Percentiles rank a stretch among this genome's conserved stretches.
These are phyloP conservation scores for Pichia sp. DNA, from an alignment of 1,139 yeast species.

Conservation along the genomic window DNA sequence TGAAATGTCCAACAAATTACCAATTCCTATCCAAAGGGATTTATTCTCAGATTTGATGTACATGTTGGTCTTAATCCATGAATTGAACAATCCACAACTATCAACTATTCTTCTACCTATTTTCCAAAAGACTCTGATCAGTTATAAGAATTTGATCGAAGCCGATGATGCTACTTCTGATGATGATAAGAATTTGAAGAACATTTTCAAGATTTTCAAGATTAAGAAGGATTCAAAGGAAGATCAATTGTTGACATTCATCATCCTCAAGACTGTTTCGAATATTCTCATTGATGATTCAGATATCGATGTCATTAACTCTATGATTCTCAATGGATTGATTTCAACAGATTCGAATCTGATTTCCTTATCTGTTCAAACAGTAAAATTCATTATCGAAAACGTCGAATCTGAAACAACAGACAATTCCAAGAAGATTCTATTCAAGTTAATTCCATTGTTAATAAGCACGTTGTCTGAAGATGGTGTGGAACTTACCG, in stretches of 20 bases:
- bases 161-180: conserved; percentile 18
- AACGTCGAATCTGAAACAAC: conserved; percentile 17
- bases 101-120: conserved; percentile 57
- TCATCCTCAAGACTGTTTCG: conserved; percentile 56
- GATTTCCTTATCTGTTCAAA: conserved; percentile 49
- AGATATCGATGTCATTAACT: conserved; percentile 37
- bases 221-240: conserved; percentile 29
- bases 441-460: conserved; percentile 41
- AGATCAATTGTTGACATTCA: conserved; percentile 55
- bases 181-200: conserved; percentile 32
- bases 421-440: conserved; percentile 8
- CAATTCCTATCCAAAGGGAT: conserved; percentile 66
- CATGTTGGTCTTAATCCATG: conserved; percentile 59
- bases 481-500: conserved; percentile 24
- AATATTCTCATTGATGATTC: conserved; percentile 34
- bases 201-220: conserved; percentile 41
- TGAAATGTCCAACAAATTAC: conserved; percentile 61
- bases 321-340: conserved; percentile 39
- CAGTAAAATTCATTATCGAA: conserved; percentile 54
- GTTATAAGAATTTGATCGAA: conserved; percentile 7
- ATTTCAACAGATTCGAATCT: conserved; percentile 35
- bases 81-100: conserved; percentile 39
- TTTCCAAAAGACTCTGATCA: conserved; percentile 38
- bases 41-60: conserved; percentile 67
- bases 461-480: conserved; percentile 31